Evolutionary conservation across 106 monocot species (phyloP).

Genomic region (Apostasia shenzhenica): DNA sequence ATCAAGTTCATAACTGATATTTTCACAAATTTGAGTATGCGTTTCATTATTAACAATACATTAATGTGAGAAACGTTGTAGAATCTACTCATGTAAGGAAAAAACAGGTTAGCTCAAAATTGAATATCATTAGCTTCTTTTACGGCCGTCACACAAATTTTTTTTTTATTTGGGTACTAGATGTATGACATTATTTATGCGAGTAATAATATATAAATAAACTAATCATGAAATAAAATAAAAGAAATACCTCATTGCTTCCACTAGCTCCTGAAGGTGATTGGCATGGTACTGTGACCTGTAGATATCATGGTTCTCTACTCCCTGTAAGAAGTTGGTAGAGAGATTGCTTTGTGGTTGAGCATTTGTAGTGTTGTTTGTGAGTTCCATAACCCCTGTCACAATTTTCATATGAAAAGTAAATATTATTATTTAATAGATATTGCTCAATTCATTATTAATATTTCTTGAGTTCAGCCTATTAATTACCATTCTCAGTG

Average conservation of each 20-base stretch:
- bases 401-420: not conserved
- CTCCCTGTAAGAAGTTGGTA: not conserved
- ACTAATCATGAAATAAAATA: not conserved
- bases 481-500: conserved; percentile 21
- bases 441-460: not conserved
- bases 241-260: not conserved
- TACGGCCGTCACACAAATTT: not conserved
- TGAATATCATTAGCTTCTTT: not conserved
- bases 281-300: not conserved
- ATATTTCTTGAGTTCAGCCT: not conserved
- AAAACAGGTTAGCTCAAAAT: not conserved
- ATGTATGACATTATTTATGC: not conserved
- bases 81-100: not conserved
- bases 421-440: not conserved
- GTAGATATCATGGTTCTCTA: not conserved
- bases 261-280: not conserved
- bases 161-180: not conserved
- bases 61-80: not conserved
- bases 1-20: not conserved
- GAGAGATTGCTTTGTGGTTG: too few species aligned
- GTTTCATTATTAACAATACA: too few species aligned
- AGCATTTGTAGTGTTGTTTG: too few species aligned
- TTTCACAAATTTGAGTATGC: not conserved
- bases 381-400: too few species aligned
- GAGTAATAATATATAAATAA: not conserved